Conservation (phyloP, 805 yeast species). For the Candida nitratophila region DNA sequence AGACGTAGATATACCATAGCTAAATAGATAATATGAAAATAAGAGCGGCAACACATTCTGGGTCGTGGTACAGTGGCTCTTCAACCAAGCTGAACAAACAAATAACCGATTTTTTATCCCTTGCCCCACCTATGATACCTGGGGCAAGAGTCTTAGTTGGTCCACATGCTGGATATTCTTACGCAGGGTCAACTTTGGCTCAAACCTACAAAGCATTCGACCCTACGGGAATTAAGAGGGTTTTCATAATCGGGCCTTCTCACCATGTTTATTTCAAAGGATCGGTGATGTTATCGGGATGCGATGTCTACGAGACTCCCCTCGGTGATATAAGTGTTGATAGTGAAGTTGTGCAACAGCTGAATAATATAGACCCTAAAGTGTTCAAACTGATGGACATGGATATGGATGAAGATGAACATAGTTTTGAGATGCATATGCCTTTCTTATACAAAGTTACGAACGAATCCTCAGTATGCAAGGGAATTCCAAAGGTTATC, state of each 20-base stretch:
- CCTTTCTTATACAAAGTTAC: conserved; percentile 60
- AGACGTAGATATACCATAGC: no score
- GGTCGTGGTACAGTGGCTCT: conserved; percentile 73
- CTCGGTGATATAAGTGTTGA: conserved; percentile 72
- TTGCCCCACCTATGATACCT: conserved; percentile 25
- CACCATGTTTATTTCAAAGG: conserved; percentile 80
- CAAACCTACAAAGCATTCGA: conserved; percentile 73
- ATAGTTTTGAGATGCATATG: conserved; percentile 90
- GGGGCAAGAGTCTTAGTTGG: conserved; percentile 51
- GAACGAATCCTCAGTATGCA: conserved; percentile 14
- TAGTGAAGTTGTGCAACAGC: conserved; percentile 28
- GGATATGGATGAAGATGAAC: conserved; percentile 74
- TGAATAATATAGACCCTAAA: conserved; percentile 28
- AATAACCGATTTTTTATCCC: conserved; percentile 38
- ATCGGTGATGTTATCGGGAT: conserved; percentile 46
- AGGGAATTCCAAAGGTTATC: conserved; percentile 39
- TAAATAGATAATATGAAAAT: conserved; percentile 3
- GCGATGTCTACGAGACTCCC: conserved; percentile 66
- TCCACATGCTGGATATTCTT: conserved; percentile 88
- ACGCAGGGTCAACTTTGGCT: conserved; percentile 72
- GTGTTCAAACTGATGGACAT: conserved; percentile 49
- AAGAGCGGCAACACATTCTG: conserved; percentile 77
- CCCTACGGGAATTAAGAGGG: conserved; percentile 43
- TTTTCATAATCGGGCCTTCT: conserved; percentile 87
- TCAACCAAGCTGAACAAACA: conserved; percentile 38